phyloP scores from a whole-genome alignment of 2,329 filamentous ascomycete genomes.

The Epichloe coenophiala region DNA sequence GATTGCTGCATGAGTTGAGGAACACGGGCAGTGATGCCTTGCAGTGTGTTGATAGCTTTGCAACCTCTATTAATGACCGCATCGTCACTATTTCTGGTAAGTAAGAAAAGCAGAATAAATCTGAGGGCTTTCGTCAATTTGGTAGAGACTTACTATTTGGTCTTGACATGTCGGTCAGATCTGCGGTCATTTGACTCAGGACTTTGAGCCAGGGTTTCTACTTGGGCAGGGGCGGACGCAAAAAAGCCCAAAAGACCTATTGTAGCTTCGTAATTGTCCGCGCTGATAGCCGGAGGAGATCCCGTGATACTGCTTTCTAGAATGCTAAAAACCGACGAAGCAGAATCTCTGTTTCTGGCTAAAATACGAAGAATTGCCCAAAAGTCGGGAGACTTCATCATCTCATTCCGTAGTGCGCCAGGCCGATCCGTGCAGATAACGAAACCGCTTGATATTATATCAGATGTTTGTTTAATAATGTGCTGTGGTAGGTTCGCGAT shows the following conservation, averaged over 20 bases:
- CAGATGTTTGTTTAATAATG: constrained; percentile 60
- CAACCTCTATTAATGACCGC: constrained; percentile 62
- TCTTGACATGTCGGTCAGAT: constrained; percentile 13
- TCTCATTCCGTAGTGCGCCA: constrained; percentile 70
- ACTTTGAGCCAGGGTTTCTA: constrained; percentile 55
- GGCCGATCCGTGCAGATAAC: constrained; percentile 67
- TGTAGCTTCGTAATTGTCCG: constrained; percentile 89
- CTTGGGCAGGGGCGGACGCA: constrained; percentile 66
- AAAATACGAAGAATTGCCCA: constrained; percentile 80
- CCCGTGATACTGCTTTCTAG: constrained; percentile 63
- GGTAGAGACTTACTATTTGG: constrained; percentile 13
- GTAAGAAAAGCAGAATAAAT: background rate
- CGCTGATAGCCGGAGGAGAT: constrained; percentile 70
- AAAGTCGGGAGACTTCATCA: constrained; percentile 93
- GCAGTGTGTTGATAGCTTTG: constrained; percentile 69
- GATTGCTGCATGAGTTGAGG: constrained; percentile 84
- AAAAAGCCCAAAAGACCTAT: constrained; percentile 79
- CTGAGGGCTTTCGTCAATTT: background rate
- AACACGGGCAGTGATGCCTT: constrained; percentile 67
- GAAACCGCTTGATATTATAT: constrained; percentile 65
- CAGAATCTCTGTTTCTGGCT: constrained; percentile 54
- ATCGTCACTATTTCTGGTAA: constrained; percentile 12
- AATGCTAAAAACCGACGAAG: constrained; percentile 73
- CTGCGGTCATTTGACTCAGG: constrained; percentile 37
- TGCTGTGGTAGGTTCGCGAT: constrained; percentile 79